Base-by-base conservation (phyloP, 176 grass and related monocot species). In the Juncus effusus region DNA sequence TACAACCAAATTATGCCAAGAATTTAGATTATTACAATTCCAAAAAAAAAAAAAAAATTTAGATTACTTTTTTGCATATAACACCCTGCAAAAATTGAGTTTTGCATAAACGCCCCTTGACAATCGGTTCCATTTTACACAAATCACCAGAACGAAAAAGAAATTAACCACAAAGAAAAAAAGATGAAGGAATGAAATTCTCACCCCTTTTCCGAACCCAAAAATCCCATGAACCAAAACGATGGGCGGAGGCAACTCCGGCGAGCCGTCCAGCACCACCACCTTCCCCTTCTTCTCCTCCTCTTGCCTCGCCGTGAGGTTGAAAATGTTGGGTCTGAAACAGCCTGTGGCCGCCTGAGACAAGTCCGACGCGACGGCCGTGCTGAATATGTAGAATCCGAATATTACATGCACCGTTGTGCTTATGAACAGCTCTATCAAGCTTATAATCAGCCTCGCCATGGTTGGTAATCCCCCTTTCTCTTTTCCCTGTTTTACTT, bases 191-290 rank as follows among this genome's bases (percentile, higher is more conserved):
- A 15, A 42, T 57, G 51, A 13, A 0, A 7, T 12, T 54, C 83
- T 15, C 78, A 97, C 94, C 88, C 94, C 94, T 53, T 99, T 90
- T 51, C 94, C 94, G 66, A 97, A 97, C 10, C 94, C 94, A 72
- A 97, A 97, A 65, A 97, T 97, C 54, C 94, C 94, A 77, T 97
- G 88, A 61, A 97, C 94, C 56, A 97, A 67, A 38, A 97, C 88
- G 74, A 97, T 93, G 11, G 94, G 94, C 9, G 94, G 94, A 38
- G 80, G 67, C 2, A 70, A 40, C 37, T 19, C 67, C 7, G 52
- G 83, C 63, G 83, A 86, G 9, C 76, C 80, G 42, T 86, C 69
- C 67, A 97, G 79, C 49, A 82, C 63, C 59, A 82, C 80, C 40
- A 64, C 69, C 56, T 50, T 38, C 55, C 69, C 76, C 70, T 63